These are phyloP conservation scores for Trametes elegans DNA, from an alignment of 768 basidiomycete species.

Conservation along the genomic window DNA sequence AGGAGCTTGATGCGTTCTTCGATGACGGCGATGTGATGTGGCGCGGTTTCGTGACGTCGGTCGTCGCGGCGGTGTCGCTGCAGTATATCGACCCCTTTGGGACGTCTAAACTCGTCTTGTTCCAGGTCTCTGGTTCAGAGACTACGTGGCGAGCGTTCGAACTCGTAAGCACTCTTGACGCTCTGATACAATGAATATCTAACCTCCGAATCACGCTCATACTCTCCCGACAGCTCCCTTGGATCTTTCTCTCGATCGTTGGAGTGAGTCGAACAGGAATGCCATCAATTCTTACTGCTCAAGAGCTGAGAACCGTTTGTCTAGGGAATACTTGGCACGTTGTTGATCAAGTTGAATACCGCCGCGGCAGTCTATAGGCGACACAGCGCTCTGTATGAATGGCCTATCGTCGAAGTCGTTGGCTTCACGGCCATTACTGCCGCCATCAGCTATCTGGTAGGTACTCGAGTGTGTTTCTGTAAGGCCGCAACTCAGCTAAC, in stretches of 20 bases:
- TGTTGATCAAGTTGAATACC: slow-evolving; percentile 66
- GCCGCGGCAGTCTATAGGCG: slow-evolving; percentile 60
- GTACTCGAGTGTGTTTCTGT: too few species aligned
- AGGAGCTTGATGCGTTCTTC: slow-evolving; percentile 70
- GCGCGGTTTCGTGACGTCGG: slow-evolving; percentile 88
- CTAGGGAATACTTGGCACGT: slow-evolving; percentile 63
- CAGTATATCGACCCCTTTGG: slow-evolving; percentile 86
- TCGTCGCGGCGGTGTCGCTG: slow-evolving; percentile 80
- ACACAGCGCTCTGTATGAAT: slow-evolving; percentile 52
- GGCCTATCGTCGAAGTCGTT: slow-evolving; percentile 66
- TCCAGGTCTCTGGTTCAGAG: slow-evolving; percentile 62
- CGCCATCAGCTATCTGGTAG: slow-evolving; percentile 65
- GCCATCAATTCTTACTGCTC: too few species aligned
- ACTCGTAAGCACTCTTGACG: slow-evolving; percentile 42
- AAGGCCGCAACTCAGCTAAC: background rate
- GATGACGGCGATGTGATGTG: slow-evolving; percentile 78
- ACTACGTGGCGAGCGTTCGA: slow-evolving; percentile 74
- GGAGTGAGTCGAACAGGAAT: slow-evolving; percentile 47
- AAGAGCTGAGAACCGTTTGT: background rate
- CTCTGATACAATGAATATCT: background rate
- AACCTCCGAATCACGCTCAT: too few species aligned
- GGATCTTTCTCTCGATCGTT: slow-evolving; percentile 58
- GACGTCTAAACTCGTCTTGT: slow-evolving; percentile 79
- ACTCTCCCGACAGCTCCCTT: slow-evolving; percentile 77
- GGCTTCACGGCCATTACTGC: slow-evolving; percentile 63